These are phyloP conservation scores for Fusarium begoniae DNA, from an alignment of 2,329 filamentous ascomycete species.

Conservation along the genomic window DNA sequence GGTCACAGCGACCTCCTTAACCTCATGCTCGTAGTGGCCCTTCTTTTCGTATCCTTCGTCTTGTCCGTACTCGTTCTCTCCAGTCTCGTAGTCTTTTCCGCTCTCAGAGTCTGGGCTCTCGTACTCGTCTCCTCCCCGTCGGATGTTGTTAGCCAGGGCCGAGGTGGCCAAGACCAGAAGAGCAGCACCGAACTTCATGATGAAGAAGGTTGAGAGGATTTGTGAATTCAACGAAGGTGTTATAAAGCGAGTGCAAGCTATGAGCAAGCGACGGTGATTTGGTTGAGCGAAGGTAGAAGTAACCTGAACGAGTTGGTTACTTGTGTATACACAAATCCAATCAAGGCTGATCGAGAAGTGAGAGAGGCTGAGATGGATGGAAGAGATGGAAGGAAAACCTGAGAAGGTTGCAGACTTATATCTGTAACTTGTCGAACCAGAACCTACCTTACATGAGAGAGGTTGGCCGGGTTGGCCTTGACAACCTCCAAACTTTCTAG, in stretches of 20 bases:
- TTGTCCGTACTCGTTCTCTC: constrained; percentile 11
- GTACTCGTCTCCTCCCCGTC: constrained; percentile 32
- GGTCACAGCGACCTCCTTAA: constrained; percentile 42
- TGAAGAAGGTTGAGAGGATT: constrained; percentile 13
- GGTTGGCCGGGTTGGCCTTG: constrained; percentile 27
- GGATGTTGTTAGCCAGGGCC: constrained; percentile 36
- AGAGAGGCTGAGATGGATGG: constrained; percentile 28
- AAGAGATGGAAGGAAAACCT: constrained; percentile 20
- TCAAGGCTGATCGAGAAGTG: constrained; percentile 14
- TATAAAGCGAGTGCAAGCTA: constrained; percentile 29
- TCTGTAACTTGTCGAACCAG: constrained; percentile 16
- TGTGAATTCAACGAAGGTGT: constrained; percentile 28
- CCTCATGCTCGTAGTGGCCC: constrained; percentile 3
- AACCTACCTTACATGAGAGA: constrained; percentile 8
- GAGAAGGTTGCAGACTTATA: constrained; percentile 38
- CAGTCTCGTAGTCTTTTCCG: constrained; percentile 16
- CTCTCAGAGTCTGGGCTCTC: constrained; percentile 15
- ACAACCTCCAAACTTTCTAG: constrained; percentile 29
- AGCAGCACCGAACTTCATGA: constrained; percentile 41
- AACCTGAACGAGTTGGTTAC: constrained; percentile 46
- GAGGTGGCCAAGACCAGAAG: constrained; percentile 40
- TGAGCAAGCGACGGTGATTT: constrained; percentile 29
- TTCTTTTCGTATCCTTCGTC: constrained; percentile 7
- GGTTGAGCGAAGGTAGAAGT: constrained; percentile 42
- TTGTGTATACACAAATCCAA: constrained; percentile 23